phyloP scores from a whole-genome alignment of 176 grass and related monocot species.

The Canna indica region DNA sequence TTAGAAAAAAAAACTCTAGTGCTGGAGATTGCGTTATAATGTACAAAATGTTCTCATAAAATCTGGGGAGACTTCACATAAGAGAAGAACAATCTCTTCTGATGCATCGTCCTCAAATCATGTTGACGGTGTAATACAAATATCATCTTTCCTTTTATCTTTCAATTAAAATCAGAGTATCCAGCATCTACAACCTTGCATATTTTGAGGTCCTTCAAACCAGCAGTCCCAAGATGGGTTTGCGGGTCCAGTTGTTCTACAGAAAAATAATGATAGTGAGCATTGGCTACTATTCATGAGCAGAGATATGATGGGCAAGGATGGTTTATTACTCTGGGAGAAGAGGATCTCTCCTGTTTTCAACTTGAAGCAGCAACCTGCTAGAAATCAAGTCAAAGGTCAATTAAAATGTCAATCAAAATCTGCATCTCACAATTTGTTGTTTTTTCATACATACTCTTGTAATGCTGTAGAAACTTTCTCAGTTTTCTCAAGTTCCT shows the following conservation, averaged over 20 bases:
- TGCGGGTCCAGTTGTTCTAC: slow-evolving; percentile 52
- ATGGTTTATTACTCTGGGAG: slow-evolving; percentile 54
- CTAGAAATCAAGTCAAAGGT: slow-evolving; percentile 12
- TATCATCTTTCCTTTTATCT: not conserved
- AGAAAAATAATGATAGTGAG: not conserved
- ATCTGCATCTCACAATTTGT: not conserved
- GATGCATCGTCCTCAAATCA: not conserved
- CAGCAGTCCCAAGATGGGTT: slow-evolving; percentile 63
- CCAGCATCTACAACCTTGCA: slow-evolving; percentile 63
- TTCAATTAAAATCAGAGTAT: slow-evolving; percentile 40
- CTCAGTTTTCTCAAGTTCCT: slow-evolving; percentile 55
- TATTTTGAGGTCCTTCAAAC: slow-evolving; percentile 80
- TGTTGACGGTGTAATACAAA: not conserved
- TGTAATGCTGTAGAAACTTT: slow-evolving; percentile 55
- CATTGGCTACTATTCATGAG: not conserved
- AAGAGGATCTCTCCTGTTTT: slow-evolving; percentile 63
- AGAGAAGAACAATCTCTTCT: not conserved
- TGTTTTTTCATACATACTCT: slow-evolving; percentile 39
- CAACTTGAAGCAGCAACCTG: slow-evolving; percentile 52
- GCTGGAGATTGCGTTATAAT: not conserved
- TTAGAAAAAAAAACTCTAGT: not conserved
- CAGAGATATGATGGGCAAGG: not conserved
- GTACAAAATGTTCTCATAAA: not conserved
- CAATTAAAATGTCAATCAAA: slow-evolving; percentile 2
- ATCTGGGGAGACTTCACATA: not conserved